A percentile compares a stretch with the other conserved stretches of the same genome.
These are phyloP conservation scores for Scheffersomyces quercinus DNA, from an alignment of 1,139 yeast genomes.

Conservation along the genomic window DNA sequence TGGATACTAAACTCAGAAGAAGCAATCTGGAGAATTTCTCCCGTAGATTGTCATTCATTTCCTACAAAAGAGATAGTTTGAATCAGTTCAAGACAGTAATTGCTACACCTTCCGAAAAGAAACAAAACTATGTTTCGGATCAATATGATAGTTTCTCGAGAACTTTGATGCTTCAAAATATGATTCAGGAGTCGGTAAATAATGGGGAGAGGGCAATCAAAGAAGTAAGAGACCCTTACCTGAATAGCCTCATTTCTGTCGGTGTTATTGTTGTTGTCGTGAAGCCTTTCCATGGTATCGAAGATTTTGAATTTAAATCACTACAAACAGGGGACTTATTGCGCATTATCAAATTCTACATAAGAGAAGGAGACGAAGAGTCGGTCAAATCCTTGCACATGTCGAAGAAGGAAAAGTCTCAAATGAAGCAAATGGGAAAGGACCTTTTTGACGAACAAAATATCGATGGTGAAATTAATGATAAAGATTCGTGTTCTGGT, in stretches of 20 bases:
- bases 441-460: background rate
- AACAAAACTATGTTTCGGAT: conserved; percentile 12
- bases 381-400: conserved; percentile 4
- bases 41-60: conserved; percentile 11
- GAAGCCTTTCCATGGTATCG: conserved; percentile 27
- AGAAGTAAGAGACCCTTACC: conserved; percentile 32
- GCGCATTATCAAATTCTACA: conserved; percentile 29
- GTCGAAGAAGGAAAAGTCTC: background rate
- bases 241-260: conserved; percentile 24
- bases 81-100: conserved; percentile 12
- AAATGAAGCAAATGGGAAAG: too few species aligned
- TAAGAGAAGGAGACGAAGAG: conserved; percentile 11
- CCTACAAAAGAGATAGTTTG: conserved; percentile 7
- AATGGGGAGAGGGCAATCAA: conserved; percentile 15
- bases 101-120: conserved; percentile 15
- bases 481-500: conserved; percentile 1
- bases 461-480: background rate
- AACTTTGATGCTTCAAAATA: conserved; percentile 29
- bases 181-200: conserved; percentile 19
- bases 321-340: conserved; percentile 38
- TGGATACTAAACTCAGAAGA: background rate
- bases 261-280: conserved; percentile 43
- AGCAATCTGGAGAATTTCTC: background rate
- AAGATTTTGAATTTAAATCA: conserved; percentile 22
- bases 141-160: conserved; percentile 28